phyloP scores from a whole-genome alignment of 495 filamentous ascomycete species.

The Tuber calosporum region DNA sequence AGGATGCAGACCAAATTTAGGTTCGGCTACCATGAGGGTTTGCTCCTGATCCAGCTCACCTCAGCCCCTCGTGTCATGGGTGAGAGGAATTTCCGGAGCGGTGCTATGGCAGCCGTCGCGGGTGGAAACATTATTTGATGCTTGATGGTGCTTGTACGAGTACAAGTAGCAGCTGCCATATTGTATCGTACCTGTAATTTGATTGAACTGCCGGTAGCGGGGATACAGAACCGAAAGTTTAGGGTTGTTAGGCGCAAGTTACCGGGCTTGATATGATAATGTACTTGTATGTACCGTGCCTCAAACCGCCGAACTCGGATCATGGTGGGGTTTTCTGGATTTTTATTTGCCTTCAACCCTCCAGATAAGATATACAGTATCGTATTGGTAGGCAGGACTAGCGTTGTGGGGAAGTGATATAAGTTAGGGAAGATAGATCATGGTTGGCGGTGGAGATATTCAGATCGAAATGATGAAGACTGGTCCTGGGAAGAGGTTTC shows the following conservation, averaged over 20 bases:
- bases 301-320: neutral
- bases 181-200: too few relatives aligned
- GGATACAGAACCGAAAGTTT: neutral
- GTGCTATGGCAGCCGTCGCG: too few relatives aligned
- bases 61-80: neutral
- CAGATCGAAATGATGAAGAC: neutral
- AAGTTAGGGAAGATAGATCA: too few relatives aligned
- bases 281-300: too few relatives aligned
- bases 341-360: neutral
- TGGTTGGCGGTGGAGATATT: too few relatives aligned
- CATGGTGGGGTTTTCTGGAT: neutral
- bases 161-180: too few relatives aligned
- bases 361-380: neutral
- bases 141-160: too few relatives aligned
- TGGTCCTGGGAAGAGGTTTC: neutral
- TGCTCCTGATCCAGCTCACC: neutral
- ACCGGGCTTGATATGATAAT: neutral
- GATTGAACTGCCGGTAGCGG: neutral
- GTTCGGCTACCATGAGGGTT: too few relatives aligned
- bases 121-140: neutral
- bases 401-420: neutral
- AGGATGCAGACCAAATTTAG: neutral
- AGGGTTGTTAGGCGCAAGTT: neutral
- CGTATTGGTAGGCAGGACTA: neutral
- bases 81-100: neutral